Percentiles rank a stretch among this genome's conserved stretches.
Conservation (phyloP, 352 stramenopile species). For the Phytopythium cucurbitacearum region DNA sequence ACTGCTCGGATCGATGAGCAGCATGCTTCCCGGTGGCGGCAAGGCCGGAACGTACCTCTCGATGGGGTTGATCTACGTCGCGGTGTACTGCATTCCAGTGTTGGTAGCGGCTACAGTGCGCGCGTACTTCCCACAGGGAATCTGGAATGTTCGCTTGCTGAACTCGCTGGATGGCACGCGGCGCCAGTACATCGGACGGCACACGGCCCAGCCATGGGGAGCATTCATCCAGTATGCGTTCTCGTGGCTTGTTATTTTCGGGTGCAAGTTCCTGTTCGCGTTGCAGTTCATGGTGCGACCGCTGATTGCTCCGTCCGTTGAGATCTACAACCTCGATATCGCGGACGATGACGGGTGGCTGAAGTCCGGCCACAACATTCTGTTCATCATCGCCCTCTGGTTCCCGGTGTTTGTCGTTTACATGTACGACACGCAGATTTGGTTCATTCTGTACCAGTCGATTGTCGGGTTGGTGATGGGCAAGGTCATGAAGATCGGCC, state of each 20-base stretch:
- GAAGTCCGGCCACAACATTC: constrained; percentile 72
- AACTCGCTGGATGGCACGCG: constrained; percentile 65
- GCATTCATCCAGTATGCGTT: constrained; percentile 56
- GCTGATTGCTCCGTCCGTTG: constrained; percentile 68
- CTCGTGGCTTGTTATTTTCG: constrained; percentile 72
- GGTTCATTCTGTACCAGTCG: constrained; percentile 80
- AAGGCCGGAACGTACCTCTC: constrained; percentile 51
- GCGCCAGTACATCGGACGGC: constrained; percentile 70
- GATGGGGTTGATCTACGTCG: constrained; percentile 49
- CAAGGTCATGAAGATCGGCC: constrained; percentile 68
- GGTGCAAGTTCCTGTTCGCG: constrained; percentile 76
- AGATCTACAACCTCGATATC: constrained; percentile 61
- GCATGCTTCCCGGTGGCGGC: constrained; percentile 39
- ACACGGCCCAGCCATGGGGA: constrained; percentile 62
- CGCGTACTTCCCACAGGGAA: constrained; percentile 40
- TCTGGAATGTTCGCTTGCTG: constrained; percentile 62
- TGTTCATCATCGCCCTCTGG: constrained; percentile 78
- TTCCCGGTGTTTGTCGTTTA: constrained; percentile 78
- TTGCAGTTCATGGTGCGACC: constrained; percentile 82
- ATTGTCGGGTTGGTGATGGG: constrained; percentile 74
- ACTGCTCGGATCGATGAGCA: constrained; percentile 37
- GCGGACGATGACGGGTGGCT: constrained; percentile 46
- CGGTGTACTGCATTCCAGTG: constrained; percentile 63
- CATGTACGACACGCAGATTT: constrained; percentile 87
- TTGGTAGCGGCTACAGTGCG: constrained; percentile 37